Percentiles rank a stretch among this genome's conserved stretches.
Conservation (phyloP, 345 rosid genomes). For the Salix udensis region DNA sequence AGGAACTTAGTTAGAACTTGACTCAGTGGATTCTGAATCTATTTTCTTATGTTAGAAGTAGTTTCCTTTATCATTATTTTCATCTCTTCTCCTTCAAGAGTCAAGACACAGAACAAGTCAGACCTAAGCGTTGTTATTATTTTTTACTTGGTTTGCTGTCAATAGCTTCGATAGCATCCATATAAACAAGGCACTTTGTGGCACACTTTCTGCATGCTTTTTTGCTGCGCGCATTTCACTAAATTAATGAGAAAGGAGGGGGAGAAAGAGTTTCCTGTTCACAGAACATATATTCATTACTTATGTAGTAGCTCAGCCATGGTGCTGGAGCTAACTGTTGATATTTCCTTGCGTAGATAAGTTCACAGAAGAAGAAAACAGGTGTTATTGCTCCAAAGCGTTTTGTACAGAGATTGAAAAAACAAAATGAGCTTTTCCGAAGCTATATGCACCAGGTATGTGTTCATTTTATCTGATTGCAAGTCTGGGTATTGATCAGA, state of each 20-base stretch:
- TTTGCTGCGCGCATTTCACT: background rate
- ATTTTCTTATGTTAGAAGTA: background rate
- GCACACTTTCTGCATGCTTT: background rate
- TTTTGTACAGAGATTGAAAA: constrained; percentile 94
- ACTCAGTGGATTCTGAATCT: background rate
- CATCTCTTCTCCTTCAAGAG: background rate
- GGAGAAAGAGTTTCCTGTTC: background rate
- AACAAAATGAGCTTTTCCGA: constrained; percentile 97
- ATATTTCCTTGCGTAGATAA: constrained; percentile 55
- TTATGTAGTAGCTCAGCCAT: constrained; percentile 8
- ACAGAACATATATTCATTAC: background rate
- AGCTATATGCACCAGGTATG: constrained; percentile 99
- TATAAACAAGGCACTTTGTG: background rate
- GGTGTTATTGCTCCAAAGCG: constrained; percentile 99
- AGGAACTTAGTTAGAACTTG: background rate
- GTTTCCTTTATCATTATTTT: background rate
- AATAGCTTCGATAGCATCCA: background rate
- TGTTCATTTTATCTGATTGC: background rate
- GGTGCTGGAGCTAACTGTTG: constrained; percentile 11
- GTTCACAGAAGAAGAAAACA: constrained; percentile 98
- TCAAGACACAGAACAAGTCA: background rate
- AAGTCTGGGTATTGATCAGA: background rate
- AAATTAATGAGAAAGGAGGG: background rate
- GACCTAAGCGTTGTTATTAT: background rate
- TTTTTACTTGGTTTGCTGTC: background rate